phyloP scores from a whole-genome alignment of 2,329 filamentous ascomycete genomes.

The Colletotrichum phormii region DNA sequence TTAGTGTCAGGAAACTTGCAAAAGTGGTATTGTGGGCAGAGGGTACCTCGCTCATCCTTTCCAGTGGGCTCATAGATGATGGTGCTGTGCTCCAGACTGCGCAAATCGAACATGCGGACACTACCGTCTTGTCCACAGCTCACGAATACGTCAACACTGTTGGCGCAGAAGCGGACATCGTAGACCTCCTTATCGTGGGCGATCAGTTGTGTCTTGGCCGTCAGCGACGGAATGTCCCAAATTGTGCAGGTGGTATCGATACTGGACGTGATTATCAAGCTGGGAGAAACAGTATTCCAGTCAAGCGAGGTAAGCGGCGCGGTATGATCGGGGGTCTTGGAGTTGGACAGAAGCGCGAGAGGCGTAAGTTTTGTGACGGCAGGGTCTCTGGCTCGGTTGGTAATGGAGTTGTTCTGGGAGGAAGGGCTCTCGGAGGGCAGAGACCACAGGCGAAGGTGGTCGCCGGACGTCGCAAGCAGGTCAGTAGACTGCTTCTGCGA shows the following conservation, averaged over 20 bases:
- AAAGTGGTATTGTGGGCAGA: too few relatives aligned
- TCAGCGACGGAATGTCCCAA: slow-evolving; percentile 98
- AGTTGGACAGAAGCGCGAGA: slow-evolving; percentile 92
- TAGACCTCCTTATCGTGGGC: slow-evolving; percentile 99
- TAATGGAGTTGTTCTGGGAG: slow-evolving; percentile 74
- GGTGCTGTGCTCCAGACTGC: slow-evolving; percentile 96
- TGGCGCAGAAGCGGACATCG: slow-evolving; percentile 97
- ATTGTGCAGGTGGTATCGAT: slow-evolving; percentile 99
- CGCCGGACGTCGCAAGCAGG: slow-evolving; percentile 92
- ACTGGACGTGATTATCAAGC: slow-evolving; percentile 97
- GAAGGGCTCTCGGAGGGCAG: slow-evolving; percentile 76
- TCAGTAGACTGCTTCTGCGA: slow-evolving; percentile 96
- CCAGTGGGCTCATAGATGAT: slow-evolving; percentile 98
- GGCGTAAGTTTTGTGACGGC: slow-evolving; percentile 86
- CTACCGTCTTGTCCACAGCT: slow-evolving; percentile 98
- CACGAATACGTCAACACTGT: slow-evolving; percentile 98
- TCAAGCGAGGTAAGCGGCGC: slow-evolving; percentile 95
- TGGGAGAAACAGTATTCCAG: slow-evolving; percentile 97
- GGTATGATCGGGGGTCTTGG: slow-evolving; percentile 97
- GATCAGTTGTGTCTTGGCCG: slow-evolving; percentile 97
- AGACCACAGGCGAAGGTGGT: slow-evolving; percentile 94
- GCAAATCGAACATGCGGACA: slow-evolving; percentile 97
- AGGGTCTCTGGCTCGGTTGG: slow-evolving; percentile 67
- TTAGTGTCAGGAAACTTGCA: slow-evolving; percentile 4
- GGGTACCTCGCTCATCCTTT: slow-evolving; percentile 78